Conservation (phyloP, 495 filamentous ascomycete genomes). For the Beverwykella pulmonaria region DNA sequence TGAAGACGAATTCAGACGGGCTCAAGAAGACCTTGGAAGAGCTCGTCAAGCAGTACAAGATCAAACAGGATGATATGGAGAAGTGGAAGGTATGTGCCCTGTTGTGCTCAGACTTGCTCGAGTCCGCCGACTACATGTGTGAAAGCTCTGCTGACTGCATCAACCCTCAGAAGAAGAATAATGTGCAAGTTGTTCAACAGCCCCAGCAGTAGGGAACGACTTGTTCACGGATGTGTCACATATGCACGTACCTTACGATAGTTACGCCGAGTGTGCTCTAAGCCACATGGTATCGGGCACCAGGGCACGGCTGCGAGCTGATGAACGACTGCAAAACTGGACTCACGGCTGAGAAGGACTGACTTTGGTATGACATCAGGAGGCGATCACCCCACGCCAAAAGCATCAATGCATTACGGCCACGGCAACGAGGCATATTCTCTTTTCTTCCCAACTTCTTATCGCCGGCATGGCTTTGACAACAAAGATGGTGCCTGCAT, state of each 20-base stretch:
- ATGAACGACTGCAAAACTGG: constrained; percentile 16
- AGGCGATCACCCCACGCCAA: constrained; percentile 16
- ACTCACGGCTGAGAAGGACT: constrained; percentile 9
- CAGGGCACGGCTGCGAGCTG: constrained; percentile 12
- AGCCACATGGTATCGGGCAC: constrained; percentile 18
- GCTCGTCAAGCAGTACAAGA: constrained; percentile 94
- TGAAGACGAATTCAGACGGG: constrained; percentile 93
- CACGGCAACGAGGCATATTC: constrained; percentile 5
- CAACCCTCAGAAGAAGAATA: constrained; percentile 86
- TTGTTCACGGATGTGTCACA: constrained; percentile 17
- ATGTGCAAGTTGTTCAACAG: constrained; percentile 87
- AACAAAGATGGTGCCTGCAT: constrained; percentile 20
- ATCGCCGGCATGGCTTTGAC: constrained; percentile 23
- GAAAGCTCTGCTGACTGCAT: constrained; percentile 1
- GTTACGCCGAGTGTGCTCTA: constrained; percentile 6
- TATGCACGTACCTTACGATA: constrained; percentile 10
- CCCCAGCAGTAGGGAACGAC: constrained; percentile 54
- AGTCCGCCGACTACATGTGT: background rate
- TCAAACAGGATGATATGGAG: constrained; percentile 91
- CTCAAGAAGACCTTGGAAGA: constrained; percentile 96
- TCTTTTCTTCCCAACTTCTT: constrained; percentile 13
- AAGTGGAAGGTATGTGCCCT: constrained; percentile 84
- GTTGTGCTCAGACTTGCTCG: background rate
- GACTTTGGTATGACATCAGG: constrained; percentile 19
- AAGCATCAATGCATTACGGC: constrained; percentile 23